phyloP scores from a whole-genome alignment of 139 green algal species.

The Mychonastes homosphaera region DNA sequence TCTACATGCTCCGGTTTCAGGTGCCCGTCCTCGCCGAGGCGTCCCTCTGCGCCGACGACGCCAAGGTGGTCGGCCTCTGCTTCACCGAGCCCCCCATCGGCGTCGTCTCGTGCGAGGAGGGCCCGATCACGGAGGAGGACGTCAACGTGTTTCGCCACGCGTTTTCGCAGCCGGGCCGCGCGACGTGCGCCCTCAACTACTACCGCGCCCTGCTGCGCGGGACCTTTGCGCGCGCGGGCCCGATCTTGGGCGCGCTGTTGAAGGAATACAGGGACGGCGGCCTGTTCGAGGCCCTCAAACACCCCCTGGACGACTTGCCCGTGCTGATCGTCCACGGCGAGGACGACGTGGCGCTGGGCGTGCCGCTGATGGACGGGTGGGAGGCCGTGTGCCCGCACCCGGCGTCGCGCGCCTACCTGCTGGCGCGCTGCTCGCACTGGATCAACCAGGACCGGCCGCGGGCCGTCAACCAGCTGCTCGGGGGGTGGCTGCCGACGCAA shows the following conservation, averaged over 20 bases:
- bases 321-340: conserved; percentile 31
- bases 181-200: conserved; percentile 31
- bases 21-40: conserved; percentile 16
- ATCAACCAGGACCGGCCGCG: too few species aligned
- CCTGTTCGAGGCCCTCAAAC: conserved; percentile 10
- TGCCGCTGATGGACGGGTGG: conserved; percentile 17
- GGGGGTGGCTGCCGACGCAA: too few species aligned
- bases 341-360: conserved; percentile 24
- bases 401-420: too few species aligned
- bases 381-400: conserved; percentile 8
- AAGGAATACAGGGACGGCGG: neutral
- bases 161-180: conserved; percentile 21
- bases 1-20: conserved; percentile 45
- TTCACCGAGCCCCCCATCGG: neutral
- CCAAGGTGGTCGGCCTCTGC: neutral
- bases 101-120: neutral
- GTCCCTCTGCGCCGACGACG: conserved; percentile 3
- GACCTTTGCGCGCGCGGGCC: neutral
- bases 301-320: conserved; percentile 15
- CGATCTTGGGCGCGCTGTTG: neutral
- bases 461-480: too few species aligned
- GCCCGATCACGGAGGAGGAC: neutral
- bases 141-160: conserved; percentile 18
- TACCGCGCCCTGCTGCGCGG: conserved; percentile 21
- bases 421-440: neutral